phyloP scores from a whole-genome alignment of 805 yeast species.

The Monosporozyma yasuniensis region DNA sequence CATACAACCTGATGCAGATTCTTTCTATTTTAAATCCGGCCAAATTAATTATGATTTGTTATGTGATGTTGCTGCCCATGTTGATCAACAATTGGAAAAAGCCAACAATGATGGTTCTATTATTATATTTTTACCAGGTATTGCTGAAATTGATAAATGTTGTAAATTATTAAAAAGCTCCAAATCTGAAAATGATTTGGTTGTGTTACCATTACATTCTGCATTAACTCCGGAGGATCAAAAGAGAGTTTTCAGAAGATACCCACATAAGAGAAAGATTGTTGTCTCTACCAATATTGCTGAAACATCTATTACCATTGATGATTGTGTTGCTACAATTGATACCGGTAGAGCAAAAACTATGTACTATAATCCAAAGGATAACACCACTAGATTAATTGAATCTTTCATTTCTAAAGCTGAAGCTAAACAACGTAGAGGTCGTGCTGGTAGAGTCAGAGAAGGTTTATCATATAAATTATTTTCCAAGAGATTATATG shows the following conservation, averaged over 20 bases:
- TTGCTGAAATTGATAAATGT: conserved; percentile 71
- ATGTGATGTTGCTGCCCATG: conserved; percentile 41
- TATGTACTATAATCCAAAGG: conserved; percentile 56
- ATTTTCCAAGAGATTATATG: conserved; percentile 55
- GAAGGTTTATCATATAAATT: conserved; percentile 75
- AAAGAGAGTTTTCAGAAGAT: conserved; percentile 54
- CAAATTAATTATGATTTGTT: conserved; percentile 69
- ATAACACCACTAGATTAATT: conserved; percentile 59
- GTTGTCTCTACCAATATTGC: conserved; percentile 92
- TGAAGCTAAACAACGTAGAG: conserved; percentile 83
- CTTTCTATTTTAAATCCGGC: conserved; percentile 56
- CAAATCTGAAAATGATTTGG: conserved; percentile 21
- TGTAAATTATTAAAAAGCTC: conserved; percentile 19
- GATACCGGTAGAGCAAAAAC: conserved; percentile 83
- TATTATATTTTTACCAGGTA: conserved; percentile 82
- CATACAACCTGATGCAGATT: conserved; percentile 52
- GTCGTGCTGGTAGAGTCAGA: conserved; percentile 96
- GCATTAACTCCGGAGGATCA: conserved; percentile 80
- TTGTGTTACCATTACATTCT: conserved; percentile 75
- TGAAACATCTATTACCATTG: conserved; percentile 92
- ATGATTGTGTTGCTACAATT: conserved; percentile 87
- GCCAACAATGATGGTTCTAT: conserved; percentile 58
- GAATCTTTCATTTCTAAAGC: conserved; percentile 89
- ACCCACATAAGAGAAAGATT: conserved; percentile 60
- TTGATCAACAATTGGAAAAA: conserved; percentile 40